Evolutionary conservation across 805 yeast species (phyloP), one percentile per base, ranked within the genome.

Genomic region (Wickerhamiella sorbophila): DNA sequence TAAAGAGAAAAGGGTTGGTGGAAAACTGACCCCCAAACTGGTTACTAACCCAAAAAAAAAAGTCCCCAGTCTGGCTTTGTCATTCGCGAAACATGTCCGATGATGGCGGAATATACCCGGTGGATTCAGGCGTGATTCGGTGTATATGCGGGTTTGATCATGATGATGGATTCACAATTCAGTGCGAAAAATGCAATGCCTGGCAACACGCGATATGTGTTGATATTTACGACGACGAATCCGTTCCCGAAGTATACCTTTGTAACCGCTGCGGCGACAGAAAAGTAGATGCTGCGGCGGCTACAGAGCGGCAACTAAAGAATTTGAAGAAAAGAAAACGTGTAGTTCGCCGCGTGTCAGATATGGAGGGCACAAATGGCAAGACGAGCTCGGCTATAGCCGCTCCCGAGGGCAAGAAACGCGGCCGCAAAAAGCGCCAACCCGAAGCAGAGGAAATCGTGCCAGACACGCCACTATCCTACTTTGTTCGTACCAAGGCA

Each of bases 181-280:
- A 88, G 59, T 87, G 97, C 63, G 95, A 86, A 57, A 70, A 74
- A 27, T 87, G 97, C 59, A 78, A 73, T 59, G 74, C 94, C 47
- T 87, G 96, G 96, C 95, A 87, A 57, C 97, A 87, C 62, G 86
- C 91, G 21, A 67, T 74, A n/a, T 87, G 97, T 60, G 83, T 85
- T 73, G 80, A 79, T 5, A 83, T 82, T 44, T 67, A 67, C 36
- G 72, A 77, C 36, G 74, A 72, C 44, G 79, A 74, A 32, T 77
- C 80, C 39, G 93, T 77, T 0, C 95, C 95, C 0, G 95, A 85
- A 43, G 75, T 74, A 41, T 87, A 81, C 56, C 65, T 74, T 22
- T 87, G 97, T 56, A 82, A 81, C 54, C 68, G 68, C 37, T 87
- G 97, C 62, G 79, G 78, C 43, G 72, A 72, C 16, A 59, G 72